Base-by-base conservation (phyloP, 2,329 filamentous ascomycete genomes). In the Chaetothyriales sp. region DNA sequence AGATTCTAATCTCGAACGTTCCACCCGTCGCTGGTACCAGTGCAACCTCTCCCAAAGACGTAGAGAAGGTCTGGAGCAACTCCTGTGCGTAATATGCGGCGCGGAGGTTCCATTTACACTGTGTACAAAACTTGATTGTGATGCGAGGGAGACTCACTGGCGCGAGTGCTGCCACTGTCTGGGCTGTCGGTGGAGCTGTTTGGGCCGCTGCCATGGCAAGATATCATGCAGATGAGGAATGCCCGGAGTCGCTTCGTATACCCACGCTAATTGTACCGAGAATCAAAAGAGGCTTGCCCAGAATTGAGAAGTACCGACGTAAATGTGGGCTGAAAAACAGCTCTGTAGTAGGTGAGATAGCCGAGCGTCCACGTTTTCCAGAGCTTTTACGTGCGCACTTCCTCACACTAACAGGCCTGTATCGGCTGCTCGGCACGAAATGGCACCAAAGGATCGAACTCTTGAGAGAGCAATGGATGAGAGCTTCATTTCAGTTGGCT, bases 61-160 rank as follows among this genome's bases (percentile, higher is more conserved):
- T 86, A 50, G 79, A 79, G 70, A 98, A 98, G 0, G 90, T 98
- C 1, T 87, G 94, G 39, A 98, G 80, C 44, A 98, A 80, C 68
- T 96, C 92, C 74, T 96, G 92, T 47, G 83, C 90, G 66, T 84
- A 95, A 67, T 92, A 94, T 59, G 86, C 85, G 36, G 87, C 86
- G 53, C 87, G 73, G 9, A 93, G 70, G 78, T 92, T 86, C 87
- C 88, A 94, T 70, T 86, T 85, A 68, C 88, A 95, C 69, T 95
- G 87, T 0, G 86, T 95, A 70, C 89, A 95, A 70, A 86, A 95
- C 59, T 83, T 79, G 62, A 95, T 95, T n/a, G 82, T 81, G 49
- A 95, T 75, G 45, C 87, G 79, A 2, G 88, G 88, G 9, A 85
- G 70, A 22, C 67, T 65, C 15, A 60, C 53, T 70, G 22, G 20